These are phyloP conservation scores for Paracamarosporium sp. DNA, from an alignment of 2,329 filamentous ascomycete species.

Conservation along the genomic window DNA sequence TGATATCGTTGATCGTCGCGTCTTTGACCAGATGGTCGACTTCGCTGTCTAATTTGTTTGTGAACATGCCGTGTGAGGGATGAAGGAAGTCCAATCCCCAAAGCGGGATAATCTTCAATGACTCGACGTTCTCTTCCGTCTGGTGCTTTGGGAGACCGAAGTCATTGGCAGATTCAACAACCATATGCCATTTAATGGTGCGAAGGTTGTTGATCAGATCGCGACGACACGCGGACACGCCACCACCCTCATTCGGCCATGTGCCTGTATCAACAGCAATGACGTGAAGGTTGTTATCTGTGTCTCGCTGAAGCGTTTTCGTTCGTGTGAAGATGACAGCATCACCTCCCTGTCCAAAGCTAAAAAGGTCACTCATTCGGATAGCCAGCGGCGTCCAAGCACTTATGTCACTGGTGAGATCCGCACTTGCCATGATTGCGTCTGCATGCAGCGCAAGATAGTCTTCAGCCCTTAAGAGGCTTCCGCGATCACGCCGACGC, in stretches of 20 bases:
- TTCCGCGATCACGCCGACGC: conserved; percentile 46
- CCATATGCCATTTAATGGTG: conserved; percentile 52
- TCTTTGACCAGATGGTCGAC: conserved; percentile 45
- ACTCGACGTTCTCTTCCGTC: conserved; percentile 52
- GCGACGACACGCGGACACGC: conserved; percentile 51
- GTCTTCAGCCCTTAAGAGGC: conserved; percentile 44
- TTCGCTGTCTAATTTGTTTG: conserved; percentile 50
- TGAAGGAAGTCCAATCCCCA: conserved; percentile 53
- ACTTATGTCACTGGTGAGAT: conserved; percentile 59
- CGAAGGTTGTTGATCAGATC: conserved; percentile 52
- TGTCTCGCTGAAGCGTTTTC: conserved; percentile 54
- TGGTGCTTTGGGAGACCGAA: conserved; percentile 52
- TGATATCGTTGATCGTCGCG: conserved; percentile 45
- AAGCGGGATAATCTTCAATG: conserved; percentile 50
- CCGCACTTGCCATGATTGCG: conserved; percentile 59
- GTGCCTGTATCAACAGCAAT: conserved; percentile 51
- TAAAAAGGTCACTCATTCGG: conserved; percentile 59
- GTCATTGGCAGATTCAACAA: conserved; percentile 52
- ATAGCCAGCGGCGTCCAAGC: conserved; percentile 61
- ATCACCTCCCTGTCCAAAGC: conserved; percentile 61
- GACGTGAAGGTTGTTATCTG: conserved; percentile 47
- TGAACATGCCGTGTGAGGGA: conserved; percentile 50
- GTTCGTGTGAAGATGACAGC: conserved; percentile 59
- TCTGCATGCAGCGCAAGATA: conserved; percentile 54
- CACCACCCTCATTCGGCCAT: conserved; percentile 52